Evolutionary conservation across 768 basidiomycete genomes (phyloP), one percentile per base, ranked within the genome.

Genomic region (Thelephora aurantiotincta): DNA sequence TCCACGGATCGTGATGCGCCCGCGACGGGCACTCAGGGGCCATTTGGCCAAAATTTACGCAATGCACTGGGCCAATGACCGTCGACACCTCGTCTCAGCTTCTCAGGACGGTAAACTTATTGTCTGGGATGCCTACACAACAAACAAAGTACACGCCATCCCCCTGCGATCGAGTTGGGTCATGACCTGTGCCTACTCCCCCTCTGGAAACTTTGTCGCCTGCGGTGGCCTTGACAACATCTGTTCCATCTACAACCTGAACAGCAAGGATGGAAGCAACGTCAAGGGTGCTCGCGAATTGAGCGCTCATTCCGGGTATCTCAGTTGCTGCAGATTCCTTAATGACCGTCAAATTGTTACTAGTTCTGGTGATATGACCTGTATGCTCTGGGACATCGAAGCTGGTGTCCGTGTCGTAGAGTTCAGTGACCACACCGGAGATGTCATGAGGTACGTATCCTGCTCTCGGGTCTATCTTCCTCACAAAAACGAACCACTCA

Each of bases 71-170:
- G 86, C 94, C 33, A 81, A 86, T 46, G 94, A 99, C 71, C 79
- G 91, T 59, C 76, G 96, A 58, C 94, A 99, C 71, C 79, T 99
- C 51, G 94, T 99, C 33, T 98, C 96, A 13, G 94, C 94, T n/a
- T 98, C 94, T 2, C 94, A 99, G 63, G 94, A 99, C 61, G 94
- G 94, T 46, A 99, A 99, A 66, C 78, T 99, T 50, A 98, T 99
- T 61, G 94, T 99, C 47, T 99, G 94, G 94, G 94, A 99, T 65
- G 94, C 94, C 45, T 98, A 98, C 67, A 98, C 94, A n/a, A 96
- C 93, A 50, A 99, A 99, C 77, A 99, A 99, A 72, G 94, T 99
- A 51, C 96, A 99, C 61, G 94, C 94, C 56, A 99, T 99, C 63
- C 94, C 94, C 45, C 72, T 99, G 43, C 82, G 94, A 46, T 96